phyloP scores from a whole-genome alignment of 345 rosid genomes.

The Salix udensis region DNA sequence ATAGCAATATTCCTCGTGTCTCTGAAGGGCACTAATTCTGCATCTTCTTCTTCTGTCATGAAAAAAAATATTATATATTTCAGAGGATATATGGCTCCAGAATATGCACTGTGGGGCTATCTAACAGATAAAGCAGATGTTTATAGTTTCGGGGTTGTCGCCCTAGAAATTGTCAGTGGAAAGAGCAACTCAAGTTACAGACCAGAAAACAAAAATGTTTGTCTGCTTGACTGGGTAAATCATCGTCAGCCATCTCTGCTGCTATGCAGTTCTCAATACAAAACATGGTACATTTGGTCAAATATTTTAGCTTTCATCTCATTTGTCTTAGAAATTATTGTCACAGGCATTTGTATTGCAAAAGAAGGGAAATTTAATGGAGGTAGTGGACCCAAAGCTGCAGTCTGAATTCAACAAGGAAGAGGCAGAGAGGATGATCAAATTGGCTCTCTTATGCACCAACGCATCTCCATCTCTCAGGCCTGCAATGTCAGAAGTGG shows the following conservation, averaged over 20 bases:
- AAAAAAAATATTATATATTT: neutral
- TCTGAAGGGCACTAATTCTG: too few species aligned
- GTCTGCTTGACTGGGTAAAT: slow-evolving; percentile 49
- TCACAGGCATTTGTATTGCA: slow-evolving; percentile 29
- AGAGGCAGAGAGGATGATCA: slow-evolving; percentile 37
- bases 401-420: slow-evolving; percentile 19
- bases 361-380: slow-evolving; percentile 25
- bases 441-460: slow-evolving; percentile 39
- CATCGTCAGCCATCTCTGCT: too few species aligned
- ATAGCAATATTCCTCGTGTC: too few species aligned
- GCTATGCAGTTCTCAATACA: too few species aligned
- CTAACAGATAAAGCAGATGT: slow-evolving; percentile 50
- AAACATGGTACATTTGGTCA: too few species aligned
- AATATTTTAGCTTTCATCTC: neutral
- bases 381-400: slow-evolving; percentile 32
- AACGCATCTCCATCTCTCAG: slow-evolving; percentile 31
- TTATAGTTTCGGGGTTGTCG: slow-evolving; percentile 49
- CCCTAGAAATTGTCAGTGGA: slow-evolving; percentile 44
- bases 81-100: slow-evolving; percentile 59
- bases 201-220: slow-evolving; percentile 29
- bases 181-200: slow-evolving; percentile 26
- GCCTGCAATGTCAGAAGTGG: slow-evolving; percentile 39
- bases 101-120: slow-evolving; percentile 51
- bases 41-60: too few species aligned
- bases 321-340: too few species aligned